A percentile compares a stretch with the other conserved stretches of the same genome.
These are phyloP conservation scores for Austroboletus novae-zelandiae DNA, from an alignment of 1,284 basidiomycete species.

Conservation along the genomic window DNA sequence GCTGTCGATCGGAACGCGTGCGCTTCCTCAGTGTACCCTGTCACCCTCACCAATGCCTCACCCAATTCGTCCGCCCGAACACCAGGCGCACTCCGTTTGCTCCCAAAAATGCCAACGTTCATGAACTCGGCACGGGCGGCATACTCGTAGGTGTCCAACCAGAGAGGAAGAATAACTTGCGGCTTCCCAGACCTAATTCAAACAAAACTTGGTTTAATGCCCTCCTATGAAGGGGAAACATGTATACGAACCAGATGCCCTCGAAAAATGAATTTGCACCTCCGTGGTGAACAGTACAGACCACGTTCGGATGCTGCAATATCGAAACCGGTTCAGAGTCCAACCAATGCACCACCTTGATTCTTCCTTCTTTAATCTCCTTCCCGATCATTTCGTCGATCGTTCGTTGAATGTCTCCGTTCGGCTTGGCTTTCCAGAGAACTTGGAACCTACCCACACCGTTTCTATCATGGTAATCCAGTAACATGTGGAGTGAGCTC, in stretches of 20 bases:
- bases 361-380: neutral
- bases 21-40: slow-evolving; percentile 8
- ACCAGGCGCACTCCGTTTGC: slow-evolving; percentile 2
- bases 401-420: neutral
- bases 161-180: slow-evolving; percentile 13
- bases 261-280: neutral
- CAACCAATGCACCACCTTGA: neutral
- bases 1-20: slow-evolving; percentile 3
- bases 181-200: slow-evolving; percentile 6
- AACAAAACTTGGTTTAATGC: neutral
- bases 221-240: neutral
- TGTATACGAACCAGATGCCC: neutral
- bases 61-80: slow-evolving; percentile 12
- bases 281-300: neutral
- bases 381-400: neutral
- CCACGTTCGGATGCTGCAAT: neutral
- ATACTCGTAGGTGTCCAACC: slow-evolving; percentile 18
- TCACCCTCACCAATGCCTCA: slow-evolving; percentile 5
- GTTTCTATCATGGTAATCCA: neutral
- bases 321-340: neutral
- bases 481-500: neutral
- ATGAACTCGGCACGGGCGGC: slow-evolving; percentile 9
- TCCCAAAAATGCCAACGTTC: slow-evolving; percentile 13
- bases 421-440: neutral
- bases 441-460: neutral